These are phyloP conservation scores for Nakazawaea sp. DNA, from an alignment of 805 yeast genomes.

Conservation along the genomic window DNA sequence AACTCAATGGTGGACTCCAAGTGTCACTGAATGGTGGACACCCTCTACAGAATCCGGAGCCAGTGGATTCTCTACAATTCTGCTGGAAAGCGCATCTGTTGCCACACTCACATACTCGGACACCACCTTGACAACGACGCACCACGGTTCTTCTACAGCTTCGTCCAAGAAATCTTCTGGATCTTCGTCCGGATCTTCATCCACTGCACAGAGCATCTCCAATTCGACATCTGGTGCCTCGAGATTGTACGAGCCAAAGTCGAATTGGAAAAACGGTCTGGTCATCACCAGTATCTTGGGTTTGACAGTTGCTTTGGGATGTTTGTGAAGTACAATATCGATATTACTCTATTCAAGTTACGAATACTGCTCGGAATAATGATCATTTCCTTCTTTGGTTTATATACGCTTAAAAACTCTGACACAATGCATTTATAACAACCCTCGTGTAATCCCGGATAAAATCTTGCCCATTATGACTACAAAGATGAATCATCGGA, in stretches of 20 bases:
- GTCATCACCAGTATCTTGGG: slow-evolving; percentile 9
- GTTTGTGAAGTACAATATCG: slow-evolving; percentile 9
- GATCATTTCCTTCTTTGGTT: too few species aligned
- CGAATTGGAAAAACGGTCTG: slow-evolving; percentile 9
- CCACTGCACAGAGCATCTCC: slow-evolving; percentile 3
- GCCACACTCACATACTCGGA: slow-evolving; percentile 4
- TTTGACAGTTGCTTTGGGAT: slow-evolving; percentile 4
- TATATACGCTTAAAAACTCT: too few species aligned
- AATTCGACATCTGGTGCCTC: slow-evolving; percentile 5
- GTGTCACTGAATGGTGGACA: slow-evolving; percentile 9
- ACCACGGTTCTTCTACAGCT: not conserved
- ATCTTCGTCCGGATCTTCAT: slow-evolving; percentile 1
- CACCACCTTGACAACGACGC: slow-evolving; percentile 7
- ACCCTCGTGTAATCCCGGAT: too few species aligned
- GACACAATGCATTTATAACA: too few species aligned
- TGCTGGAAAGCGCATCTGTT: slow-evolving; percentile 1
- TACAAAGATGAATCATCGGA: too few species aligned
- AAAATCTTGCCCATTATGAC: too few species aligned
- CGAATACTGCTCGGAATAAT: too few species aligned
- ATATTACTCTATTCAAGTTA: too few species aligned
- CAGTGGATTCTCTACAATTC: too few species aligned
- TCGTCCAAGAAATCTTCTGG: not conserved
- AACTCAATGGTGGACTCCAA: slow-evolving; percentile 11
- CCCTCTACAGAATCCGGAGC: slow-evolving; percentile 3
- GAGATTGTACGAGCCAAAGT: not conserved